These are phyloP conservation scores for Arctostaphylos glauca DNA, from an alignment of 148 eudicot genomes.

Conservation along the genomic window DNA sequence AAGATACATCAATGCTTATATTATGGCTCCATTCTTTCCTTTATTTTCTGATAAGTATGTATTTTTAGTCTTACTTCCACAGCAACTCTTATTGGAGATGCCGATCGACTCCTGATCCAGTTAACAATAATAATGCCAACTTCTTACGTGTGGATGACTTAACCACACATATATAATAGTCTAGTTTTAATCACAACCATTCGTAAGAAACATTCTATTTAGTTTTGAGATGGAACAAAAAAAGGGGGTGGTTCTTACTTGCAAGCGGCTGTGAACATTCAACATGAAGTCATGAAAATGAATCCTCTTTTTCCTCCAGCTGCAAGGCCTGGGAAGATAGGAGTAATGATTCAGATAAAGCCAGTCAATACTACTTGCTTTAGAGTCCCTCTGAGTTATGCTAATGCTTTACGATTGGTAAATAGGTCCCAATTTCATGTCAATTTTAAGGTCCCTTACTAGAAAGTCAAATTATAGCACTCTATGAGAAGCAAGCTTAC, in stretches of 20 bases:
- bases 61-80: background rate
- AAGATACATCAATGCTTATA: background rate
- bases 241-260: conserved; percentile 37
- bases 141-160: background rate
- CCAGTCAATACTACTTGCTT: background rate
- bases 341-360: background rate
- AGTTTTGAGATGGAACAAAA: conserved; percentile 14
- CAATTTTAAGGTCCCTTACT: background rate
- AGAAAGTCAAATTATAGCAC: too few species aligned
- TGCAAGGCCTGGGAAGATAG: conserved; percentile 54
- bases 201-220: background rate
- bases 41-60: background rate
- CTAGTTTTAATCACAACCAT: background rate
- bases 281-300: conserved; percentile 99
- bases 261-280: conserved; percentile 84
- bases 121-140: background rate
- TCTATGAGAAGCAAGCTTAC: conserved; percentile 41
- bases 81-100: background rate
- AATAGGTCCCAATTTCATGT: background rate
- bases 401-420: conserved; percentile 2
- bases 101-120: background rate
- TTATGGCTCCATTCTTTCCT: background rate
- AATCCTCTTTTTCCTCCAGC: conserved; percentile 88
- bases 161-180: background rate
- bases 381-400: background rate